Conservation (phyloP, 306 rosid species). For the Aeschynomene evenia region DNA sequence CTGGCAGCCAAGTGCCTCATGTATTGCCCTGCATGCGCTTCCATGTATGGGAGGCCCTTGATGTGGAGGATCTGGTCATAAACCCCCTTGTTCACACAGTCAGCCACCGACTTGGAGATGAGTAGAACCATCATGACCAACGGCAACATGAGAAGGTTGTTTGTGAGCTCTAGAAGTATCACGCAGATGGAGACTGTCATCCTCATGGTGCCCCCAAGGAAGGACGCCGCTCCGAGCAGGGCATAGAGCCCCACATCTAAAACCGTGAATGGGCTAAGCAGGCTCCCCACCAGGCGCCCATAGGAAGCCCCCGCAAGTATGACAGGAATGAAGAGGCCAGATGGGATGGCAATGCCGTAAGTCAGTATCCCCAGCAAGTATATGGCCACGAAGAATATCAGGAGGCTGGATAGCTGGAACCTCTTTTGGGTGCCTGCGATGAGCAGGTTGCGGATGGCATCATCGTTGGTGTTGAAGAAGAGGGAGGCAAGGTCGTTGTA, state of each 20-base stretch:
- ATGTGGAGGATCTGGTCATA: conserved; percentile 73
- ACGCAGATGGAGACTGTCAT: conserved; percentile 83
- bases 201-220: conserved; percentile 92
- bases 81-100: conserved; percentile 70
- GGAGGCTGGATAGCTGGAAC: conserved; percentile 62
- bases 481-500: conserved; percentile 93
- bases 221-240: conserved; percentile 84
- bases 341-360: conserved; percentile 85
- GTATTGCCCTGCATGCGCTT: conserved; percentile 75
- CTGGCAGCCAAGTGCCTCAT: conserved; percentile 66
- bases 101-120: conserved; percentile 71
- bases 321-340: conserved; percentile 89
- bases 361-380: conserved; percentile 70
- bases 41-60: conserved; percentile 75
- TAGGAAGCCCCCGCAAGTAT: conserved; percentile 84
- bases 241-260: conserved; percentile 67
- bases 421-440: conserved; percentile 48
- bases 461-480: conserved; percentile 73
- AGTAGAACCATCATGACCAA: conserved; percentile 76
- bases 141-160: conserved; percentile 72
- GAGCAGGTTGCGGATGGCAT: conserved; percentile 75
- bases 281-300: conserved; percentile 71
- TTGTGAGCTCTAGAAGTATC: conserved; percentile 87
- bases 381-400: conserved; percentile 58
- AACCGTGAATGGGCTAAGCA: conserved; percentile 44